Percentiles rank a stretch among this genome's conserved stretches.
These are phyloP conservation scores for Leucoagaricus sp. DNA, from an alignment of 1,284 basidiomycete genomes.

Conservation along the genomic window DNA sequence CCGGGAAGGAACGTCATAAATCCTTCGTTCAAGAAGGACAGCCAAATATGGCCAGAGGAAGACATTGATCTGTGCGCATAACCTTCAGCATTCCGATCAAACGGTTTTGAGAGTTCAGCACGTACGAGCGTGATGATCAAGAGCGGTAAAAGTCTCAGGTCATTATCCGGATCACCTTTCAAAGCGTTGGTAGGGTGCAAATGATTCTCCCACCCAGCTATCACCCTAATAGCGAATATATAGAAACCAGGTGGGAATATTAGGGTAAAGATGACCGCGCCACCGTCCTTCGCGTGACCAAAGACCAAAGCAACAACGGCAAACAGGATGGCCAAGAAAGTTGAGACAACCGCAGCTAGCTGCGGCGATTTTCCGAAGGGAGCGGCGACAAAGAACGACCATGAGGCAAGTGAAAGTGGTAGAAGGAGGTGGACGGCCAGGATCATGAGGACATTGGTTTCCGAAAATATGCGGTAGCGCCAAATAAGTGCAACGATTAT, in stretches of 20 bases:
- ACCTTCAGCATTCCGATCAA: conserved; percentile 15
- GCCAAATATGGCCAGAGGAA: conserved; percentile 74
- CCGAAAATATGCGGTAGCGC: conserved; percentile 64
- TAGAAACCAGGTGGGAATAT: conserved; percentile 78
- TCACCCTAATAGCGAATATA: conserved; percentile 67
- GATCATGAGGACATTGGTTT: conserved; percentile 61
- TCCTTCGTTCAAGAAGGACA: conserved; percentile 53
- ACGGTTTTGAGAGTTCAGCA: conserved; percentile 18
- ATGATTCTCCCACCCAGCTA: conserved; percentile 68
- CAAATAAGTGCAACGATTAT: conserved; percentile 50
- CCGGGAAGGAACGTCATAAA: conserved; percentile 61
- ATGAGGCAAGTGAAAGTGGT: conserved; percentile 67
- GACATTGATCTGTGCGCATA: conserved; percentile 54
- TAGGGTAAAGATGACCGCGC: conserved; percentile 63
- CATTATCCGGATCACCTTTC: conserved; percentile 59
- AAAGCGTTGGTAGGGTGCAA: conserved; percentile 51
- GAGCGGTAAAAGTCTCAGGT: conserved; percentile 57
- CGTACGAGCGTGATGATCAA: conserved; percentile 65
- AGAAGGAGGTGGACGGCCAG: conserved; percentile 67
- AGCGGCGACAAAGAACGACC: conserved; percentile 68
- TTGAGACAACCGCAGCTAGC: conserved; percentile 68
- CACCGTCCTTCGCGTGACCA: conserved; percentile 40
- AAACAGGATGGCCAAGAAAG: conserved; percentile 64
- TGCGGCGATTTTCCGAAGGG: conserved; percentile 76
- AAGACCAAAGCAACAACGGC: conserved; percentile 71